Percentiles rank a stretch among this genome's conserved stretches.
Conservation (phyloP, 768 basidiomycete species). For the Leucogyrophana mollusca region DNA sequence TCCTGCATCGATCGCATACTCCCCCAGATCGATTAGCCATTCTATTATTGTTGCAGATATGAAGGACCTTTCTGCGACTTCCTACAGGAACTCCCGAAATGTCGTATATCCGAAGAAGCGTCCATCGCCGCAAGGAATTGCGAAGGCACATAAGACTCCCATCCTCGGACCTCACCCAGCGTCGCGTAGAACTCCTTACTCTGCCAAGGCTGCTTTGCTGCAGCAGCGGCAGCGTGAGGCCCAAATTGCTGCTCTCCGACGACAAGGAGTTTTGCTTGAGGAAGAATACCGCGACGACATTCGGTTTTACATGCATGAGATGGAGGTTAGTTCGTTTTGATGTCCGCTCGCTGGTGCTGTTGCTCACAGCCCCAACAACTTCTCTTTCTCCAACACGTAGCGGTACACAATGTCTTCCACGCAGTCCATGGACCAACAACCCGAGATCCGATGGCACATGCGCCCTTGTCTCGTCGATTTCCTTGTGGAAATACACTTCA, state of each 20-base stretch:
- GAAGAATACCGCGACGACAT: constrained; percentile 97
- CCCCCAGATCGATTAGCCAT: constrained; percentile 38
- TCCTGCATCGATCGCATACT: constrained; percentile 42
- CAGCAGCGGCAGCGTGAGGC: constrained; percentile 69
- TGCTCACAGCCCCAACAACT: constrained; percentile 6
- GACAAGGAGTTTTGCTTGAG: constrained; percentile 80
- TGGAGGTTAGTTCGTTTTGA: constrained; percentile 82
- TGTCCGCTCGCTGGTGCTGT: constrained; percentile 9
- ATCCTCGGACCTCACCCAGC: constrained; percentile 44
- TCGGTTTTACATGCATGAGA: constrained; percentile 90
- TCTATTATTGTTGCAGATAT: constrained; percentile 43
- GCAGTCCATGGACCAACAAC: constrained; percentile 98
- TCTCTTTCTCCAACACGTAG: constrained; percentile 36
- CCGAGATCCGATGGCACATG: constrained; percentile 99
- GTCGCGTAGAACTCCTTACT: constrained; percentile 63
- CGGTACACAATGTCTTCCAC: constrained; percentile 86
- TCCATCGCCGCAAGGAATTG: constrained; percentile 77
- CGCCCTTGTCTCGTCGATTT: constrained; percentile 98
- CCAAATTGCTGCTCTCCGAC: constrained; percentile 65
- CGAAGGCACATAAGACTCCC: constrained; percentile 63
- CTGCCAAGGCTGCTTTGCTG: constrained; percentile 55
- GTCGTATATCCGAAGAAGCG: constrained; percentile 81
- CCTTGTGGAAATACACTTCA: constrained; percentile 97
- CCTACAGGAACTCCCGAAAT: constrained; percentile 60
- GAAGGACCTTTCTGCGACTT: constrained; percentile 71